These are phyloP conservation scores for Thelephora ganbajun DNA, from an alignment of 768 basidiomycete species.

Conservation along the genomic window DNA sequence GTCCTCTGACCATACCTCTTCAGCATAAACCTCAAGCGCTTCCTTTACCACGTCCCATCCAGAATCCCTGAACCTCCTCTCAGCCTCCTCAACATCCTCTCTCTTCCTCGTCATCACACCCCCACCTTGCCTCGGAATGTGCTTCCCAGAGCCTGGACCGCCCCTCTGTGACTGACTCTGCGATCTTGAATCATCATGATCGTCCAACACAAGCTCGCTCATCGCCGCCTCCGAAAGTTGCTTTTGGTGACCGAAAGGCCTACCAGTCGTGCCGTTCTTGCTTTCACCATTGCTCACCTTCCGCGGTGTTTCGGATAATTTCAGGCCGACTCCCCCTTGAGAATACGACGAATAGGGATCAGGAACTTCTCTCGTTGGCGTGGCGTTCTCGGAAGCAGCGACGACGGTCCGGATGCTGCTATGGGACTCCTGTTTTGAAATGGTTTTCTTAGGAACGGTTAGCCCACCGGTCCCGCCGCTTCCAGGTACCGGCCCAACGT, in stretches of 20 bases:
- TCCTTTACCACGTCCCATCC: conserved; percentile 44
- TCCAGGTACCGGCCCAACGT: conserved; percentile 4
- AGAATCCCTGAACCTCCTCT: conserved; percentile 34
- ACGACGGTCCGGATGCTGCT: conserved; percentile 66
- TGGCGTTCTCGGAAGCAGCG: conserved; percentile 26
- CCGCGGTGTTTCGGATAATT: conserved; percentile 10
- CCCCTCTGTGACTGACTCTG: neutral
- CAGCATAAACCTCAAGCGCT: conserved; percentile 45
- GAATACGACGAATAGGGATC: too few species aligned
- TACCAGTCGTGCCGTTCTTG: neutral
- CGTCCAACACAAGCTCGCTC: conserved; percentile 1
- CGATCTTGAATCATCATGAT: neutral
- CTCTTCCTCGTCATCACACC: neutral
- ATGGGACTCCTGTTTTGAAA: conserved; percentile 37
- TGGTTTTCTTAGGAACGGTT: conserved; percentile 9
- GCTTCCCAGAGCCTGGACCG: neutral
- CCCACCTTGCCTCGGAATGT: neutral
- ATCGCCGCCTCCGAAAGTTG: neutral
- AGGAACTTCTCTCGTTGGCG: conserved; percentile 14
- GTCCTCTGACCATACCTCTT: conserved; percentile 28
- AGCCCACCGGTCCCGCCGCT: conserved; percentile 4
- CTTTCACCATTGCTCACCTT: conserved; percentile 1
- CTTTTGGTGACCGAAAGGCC: neutral
- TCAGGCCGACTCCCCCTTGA: conserved; percentile 11
- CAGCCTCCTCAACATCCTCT: conserved; percentile 28